These are phyloP conservation scores for Vanilla planifolia DNA, from an alignment of 106 monocot species.

Conservation along the genomic window DNA sequence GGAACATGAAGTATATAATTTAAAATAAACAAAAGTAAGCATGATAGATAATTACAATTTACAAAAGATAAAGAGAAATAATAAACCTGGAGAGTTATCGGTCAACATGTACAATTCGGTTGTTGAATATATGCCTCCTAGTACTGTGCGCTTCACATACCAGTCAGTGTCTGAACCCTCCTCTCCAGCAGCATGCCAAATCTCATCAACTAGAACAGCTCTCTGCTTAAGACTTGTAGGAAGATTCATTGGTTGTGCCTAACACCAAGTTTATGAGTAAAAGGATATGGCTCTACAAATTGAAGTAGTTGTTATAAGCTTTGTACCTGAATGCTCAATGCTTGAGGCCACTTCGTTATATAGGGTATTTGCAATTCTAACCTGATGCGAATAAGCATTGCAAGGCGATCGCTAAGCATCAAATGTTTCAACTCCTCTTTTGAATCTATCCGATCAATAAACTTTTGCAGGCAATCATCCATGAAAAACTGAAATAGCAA, in stretches of 20 bases:
- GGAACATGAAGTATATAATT: no score
- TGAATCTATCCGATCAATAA: slow-evolving; percentile 68
- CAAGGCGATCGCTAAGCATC: slow-evolving; percentile 70
- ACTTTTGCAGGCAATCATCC: slow-evolving; percentile 82
- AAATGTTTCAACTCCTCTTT: slow-evolving; percentile 45
- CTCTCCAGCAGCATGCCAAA: slow-evolving; percentile 89
- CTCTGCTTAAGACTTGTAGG: slow-evolving; percentile 80
- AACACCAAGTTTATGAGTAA: background rate
- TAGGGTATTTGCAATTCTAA: slow-evolving; percentile 88
- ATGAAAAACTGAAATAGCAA: slow-evolving; percentile 66
- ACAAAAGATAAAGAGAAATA: background rate
- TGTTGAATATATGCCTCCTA: slow-evolving; percentile 87
- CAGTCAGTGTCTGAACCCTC: slow-evolving; percentile 72
- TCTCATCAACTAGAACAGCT: slow-evolving; percentile 81
- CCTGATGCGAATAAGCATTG: slow-evolving; percentile 62
- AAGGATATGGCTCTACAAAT: background rate
- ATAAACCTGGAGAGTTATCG: slow-evolving; percentile 81
- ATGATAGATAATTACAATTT: background rate
- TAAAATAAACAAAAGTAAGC: background rate
- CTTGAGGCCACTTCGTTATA: slow-evolving; percentile 93
- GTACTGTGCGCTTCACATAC: slow-evolving; percentile 86
- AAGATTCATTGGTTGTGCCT: slow-evolving; percentile 81
- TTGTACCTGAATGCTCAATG: slow-evolving; percentile 78
- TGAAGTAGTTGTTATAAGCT: background rate
- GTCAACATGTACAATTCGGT: slow-evolving; percentile 87